A percentile compares a stretch with the other conserved stretches of the same genome.
These are phyloP conservation scores for Hortiboletus campestris DNA, from an alignment of 768 basidiomycete genomes.

Conservation along the genomic window DNA sequence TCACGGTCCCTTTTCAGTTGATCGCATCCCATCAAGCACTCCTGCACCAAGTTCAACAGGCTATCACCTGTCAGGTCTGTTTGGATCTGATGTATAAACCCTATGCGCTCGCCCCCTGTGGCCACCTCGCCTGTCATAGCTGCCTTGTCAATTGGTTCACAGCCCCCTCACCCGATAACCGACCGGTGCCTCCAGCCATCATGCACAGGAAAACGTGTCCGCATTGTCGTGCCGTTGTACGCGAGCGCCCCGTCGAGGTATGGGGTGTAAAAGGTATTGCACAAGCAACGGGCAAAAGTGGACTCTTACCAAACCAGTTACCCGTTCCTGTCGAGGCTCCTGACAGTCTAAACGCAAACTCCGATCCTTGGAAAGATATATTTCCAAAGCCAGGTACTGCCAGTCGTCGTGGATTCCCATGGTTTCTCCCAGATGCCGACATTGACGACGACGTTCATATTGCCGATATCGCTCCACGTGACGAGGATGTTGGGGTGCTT, in stretches of 20 bases:
- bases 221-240: conserved; percentile 44
- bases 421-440: conserved; percentile 24
- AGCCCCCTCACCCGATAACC: conserved; percentile 35
- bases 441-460: conserved; percentile 17
- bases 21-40: conserved; percentile 53
- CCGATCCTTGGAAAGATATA: conserved; percentile 67
- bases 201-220: conserved; percentile 43
- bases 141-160: conserved; percentile 82
- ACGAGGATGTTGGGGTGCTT: conserved; percentile 55
- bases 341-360: conserved; percentile 22
- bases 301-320: conserved; percentile 36
- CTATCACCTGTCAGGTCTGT: conserved; percentile 77
- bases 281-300: conserved; percentile 49
- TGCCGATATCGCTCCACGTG: conserved; percentile 17
- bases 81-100: conserved; percentile 72
- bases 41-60: conserved; percentile 55
- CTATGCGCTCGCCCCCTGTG: conserved; percentile 72
- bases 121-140: conserved; percentile 66
- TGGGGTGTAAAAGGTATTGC: conserved; percentile 51
- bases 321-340: conserved; percentile 29
- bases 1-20: conserved; percentile 34
- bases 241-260: conserved; percentile 45
- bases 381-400: conserved; percentile 38
- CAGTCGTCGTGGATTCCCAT: conserved; percentile 17
- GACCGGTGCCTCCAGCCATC: conserved; percentile 24